phyloP scores from a whole-genome alignment of 768 basidiomycete genomes.

The Pulveroboletus sp. region DNA sequence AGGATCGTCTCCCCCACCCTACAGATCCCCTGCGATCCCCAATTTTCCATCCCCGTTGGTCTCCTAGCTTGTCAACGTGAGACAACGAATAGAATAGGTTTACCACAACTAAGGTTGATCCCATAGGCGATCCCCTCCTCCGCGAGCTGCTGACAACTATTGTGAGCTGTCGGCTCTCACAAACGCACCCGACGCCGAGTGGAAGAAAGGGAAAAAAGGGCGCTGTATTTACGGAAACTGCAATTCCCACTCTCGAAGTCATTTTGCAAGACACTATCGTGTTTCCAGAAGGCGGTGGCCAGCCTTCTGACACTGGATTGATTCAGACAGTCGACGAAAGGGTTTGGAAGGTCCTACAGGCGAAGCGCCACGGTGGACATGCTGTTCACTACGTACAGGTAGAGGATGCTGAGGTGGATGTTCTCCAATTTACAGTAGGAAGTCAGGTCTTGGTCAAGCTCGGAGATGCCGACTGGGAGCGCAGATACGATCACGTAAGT shows the following conservation, averaged over 20 bases:
- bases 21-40: constrained; percentile 46
- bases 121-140: constrained; percentile 65
- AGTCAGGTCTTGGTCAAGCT: constrained; percentile 48
- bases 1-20: constrained; percentile 58
- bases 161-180: constrained; percentile 45
- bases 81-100: constrained; percentile 11
- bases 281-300: constrained; percentile 82
- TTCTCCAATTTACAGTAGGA: constrained; percentile 48
- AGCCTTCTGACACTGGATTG: constrained; percentile 72
- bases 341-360: constrained; percentile 57
- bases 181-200: constrained; percentile 34
- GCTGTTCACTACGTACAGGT: constrained; percentile 69
- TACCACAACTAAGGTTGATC: constrained; percentile 6
- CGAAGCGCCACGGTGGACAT: constrained; percentile 63
- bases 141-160: constrained; percentile 53
- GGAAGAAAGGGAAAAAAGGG: constrained; percentile 56
- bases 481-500: constrained; percentile 72
- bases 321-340: constrained; percentile 39
- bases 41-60: constrained; percentile 61
- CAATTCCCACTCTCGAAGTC: constrained; percentile 54
- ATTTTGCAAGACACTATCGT: constrained; percentile 72
- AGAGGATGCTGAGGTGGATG: constrained; percentile 36
- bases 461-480: constrained; percentile 53
- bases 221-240: constrained; percentile 39
- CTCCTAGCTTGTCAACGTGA: constrained; percentile 76